Evolutionary conservation across 2,329 filamentous ascomycete genomes (phyloP).

Genomic region (Arthrobotrys musiformis): DNA sequence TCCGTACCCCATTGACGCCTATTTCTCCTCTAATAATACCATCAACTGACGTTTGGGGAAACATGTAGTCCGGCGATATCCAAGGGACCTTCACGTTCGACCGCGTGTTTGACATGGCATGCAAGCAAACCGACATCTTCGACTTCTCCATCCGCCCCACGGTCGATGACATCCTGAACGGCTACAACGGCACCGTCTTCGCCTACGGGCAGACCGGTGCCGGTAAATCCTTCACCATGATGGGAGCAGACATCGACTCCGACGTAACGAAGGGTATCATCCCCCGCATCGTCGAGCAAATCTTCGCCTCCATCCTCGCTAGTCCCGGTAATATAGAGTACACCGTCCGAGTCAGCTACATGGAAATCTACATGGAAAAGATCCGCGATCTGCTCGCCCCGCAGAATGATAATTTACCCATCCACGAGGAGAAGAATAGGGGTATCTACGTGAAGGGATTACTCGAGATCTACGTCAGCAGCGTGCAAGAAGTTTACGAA

Average conservation of each 20-base stretch:
- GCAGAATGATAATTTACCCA: conserved; percentile 87
- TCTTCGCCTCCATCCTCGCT: conserved; percentile 96
- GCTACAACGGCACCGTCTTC: conserved; percentile 99
- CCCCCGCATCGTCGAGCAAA: conserved; percentile 97
- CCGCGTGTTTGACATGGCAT: conserved; percentile 94
- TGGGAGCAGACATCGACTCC: conserved; percentile 80
- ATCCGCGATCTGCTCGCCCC: conserved; percentile 87
- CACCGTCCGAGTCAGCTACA: conserved; percentile 92
- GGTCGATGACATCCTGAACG: conserved; percentile 97
- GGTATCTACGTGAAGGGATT: conserved; percentile 90
- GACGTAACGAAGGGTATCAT: conserved; percentile 94
- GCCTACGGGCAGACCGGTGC: conserved; percentile 98
- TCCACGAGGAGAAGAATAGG: conserved; percentile 91
- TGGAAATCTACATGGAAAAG: conserved; percentile 99
- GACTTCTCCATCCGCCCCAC: conserved; percentile 96
- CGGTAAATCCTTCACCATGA: conserved; percentile 99
- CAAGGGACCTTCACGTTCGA: conserved; percentile 91
- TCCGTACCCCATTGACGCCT: conserved; percentile 63
- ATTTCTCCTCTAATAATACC: not conserved
- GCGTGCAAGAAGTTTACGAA: conserved; percentile 97
- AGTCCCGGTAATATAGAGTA: conserved; percentile 84
- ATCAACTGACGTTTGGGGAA: not conserved
- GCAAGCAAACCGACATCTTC: conserved; percentile 91
- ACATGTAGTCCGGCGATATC: conserved; percentile 60
- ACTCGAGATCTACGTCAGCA: conserved; percentile 87